Percentiles rank a stretch among this genome's conserved stretches.
phyloP scores from a whole-genome alignment of 495 filamentous ascomycete species.

The Tuber brumale region DNA sequence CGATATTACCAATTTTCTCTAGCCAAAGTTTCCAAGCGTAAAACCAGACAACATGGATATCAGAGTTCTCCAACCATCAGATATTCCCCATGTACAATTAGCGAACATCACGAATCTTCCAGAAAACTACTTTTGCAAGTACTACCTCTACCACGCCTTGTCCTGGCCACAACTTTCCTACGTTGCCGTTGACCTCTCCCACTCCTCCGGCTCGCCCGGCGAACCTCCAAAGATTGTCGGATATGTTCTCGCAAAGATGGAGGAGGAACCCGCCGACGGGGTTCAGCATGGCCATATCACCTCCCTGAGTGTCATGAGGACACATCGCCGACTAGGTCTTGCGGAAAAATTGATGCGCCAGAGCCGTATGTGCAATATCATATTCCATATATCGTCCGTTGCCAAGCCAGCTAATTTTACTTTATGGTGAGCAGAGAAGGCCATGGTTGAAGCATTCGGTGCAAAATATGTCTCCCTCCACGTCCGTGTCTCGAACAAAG shows the following conservation, averaged over 20 bases:
- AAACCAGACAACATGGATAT: conserved; percentile 60
- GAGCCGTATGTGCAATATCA: conserved; percentile 61
- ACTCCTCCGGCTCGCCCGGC: conserved; percentile 68
- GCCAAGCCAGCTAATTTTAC: conserved; percentile 5
- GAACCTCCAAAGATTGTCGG: conserved; percentile 97
- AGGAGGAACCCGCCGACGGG: conserved; percentile 89
- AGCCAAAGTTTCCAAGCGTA: not conserved
- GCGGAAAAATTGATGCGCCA: conserved; percentile 97
- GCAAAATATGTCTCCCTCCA: conserved; percentile 92
- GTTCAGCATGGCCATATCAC: conserved; percentile 96
- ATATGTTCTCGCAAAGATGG: conserved; percentile 99
- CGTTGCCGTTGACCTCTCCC: conserved; percentile 83
- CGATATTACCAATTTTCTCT: not conserved
- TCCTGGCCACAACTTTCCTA: conserved; percentile 96
- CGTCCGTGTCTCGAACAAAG: conserved; percentile 86
- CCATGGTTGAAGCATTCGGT: conserved; percentile 90
- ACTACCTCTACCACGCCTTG: conserved; percentile 98
- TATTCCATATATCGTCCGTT: conserved; percentile 8
- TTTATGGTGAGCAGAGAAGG: conserved; percentile 57
- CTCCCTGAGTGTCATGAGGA: conserved; percentile 89
- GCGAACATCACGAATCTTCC: conserved; percentile 98
- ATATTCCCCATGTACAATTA: conserved; percentile 92
- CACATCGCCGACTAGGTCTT: conserved; percentile 80
- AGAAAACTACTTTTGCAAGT: conserved; percentile 99
- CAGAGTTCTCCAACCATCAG: conserved; percentile 62